A percentile compares a stretch with the other conserved stretches of the same genome.
Evolutionary conservation across 1,139 yeast species (phyloP).

Genomic region (Nakaseomyces uthaithaninus): DNA sequence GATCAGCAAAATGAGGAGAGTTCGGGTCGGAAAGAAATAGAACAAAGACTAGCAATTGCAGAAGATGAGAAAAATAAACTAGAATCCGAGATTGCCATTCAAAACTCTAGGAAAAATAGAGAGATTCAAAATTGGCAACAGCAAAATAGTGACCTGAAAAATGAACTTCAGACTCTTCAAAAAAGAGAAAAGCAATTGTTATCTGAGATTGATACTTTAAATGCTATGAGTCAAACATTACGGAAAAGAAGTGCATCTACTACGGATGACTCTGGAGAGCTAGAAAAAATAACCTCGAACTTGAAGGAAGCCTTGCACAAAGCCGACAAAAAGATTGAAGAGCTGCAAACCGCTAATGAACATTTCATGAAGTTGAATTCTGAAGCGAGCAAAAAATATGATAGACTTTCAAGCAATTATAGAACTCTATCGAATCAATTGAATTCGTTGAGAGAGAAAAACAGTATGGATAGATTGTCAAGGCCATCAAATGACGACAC

Average conservation of each 20-base stretch:
- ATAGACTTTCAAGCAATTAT: slow-evolving; percentile 59
- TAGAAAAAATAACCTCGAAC: slow-evolving; percentile 34
- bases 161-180: slow-evolving; percentile 24
- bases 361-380: slow-evolving; percentile 58
- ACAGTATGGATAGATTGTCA: slow-evolving; percentile 20
- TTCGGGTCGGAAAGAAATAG: slow-evolving; percentile 40
- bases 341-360: slow-evolving; percentile 48
- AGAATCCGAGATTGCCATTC: slow-evolving; percentile 46
- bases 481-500: slow-evolving; percentile 11
- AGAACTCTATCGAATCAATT: slow-evolving; percentile 52
- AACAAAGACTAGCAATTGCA: slow-evolving; percentile 36
- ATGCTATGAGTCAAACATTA: slow-evolving; percentile 19
- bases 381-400: slow-evolving; percentile 57
- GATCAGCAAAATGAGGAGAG: slow-evolving; percentile 60
- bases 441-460: slow-evolving; percentile 34
- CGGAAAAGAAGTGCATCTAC: slow-evolving; percentile 24
- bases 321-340: slow-evolving; percentile 45
- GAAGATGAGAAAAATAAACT: slow-evolving; percentile 53
- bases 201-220: slow-evolving; percentile 27
- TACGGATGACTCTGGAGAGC: slow-evolving; percentile 24
- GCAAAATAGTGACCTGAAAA: slow-evolving; percentile 28
- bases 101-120: slow-evolving; percentile 40
- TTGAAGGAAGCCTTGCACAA: slow-evolving; percentile 47
- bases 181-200: slow-evolving; percentile 35
- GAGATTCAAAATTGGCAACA: slow-evolving; percentile 30